Conservation (phyloP, 495 filamentous ascomycete species). For the Eremomyces bilateralis region DNA sequence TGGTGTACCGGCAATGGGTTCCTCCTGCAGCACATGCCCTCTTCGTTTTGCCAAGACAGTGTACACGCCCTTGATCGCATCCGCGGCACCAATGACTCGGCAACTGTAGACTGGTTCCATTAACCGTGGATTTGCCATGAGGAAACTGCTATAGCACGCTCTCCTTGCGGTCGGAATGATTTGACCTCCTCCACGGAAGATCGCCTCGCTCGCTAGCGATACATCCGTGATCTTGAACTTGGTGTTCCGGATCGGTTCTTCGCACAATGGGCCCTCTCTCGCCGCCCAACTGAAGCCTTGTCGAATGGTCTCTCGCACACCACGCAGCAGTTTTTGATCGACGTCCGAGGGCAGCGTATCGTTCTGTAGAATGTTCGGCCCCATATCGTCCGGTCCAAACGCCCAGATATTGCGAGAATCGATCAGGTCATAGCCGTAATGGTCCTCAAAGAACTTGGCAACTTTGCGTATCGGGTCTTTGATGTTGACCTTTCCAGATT, state of each 20-base stretch:
- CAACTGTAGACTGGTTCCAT: conserved; percentile 92
- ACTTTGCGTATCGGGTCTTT: conserved; percentile 83
- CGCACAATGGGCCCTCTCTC: conserved; percentile 85
- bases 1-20: conserved; percentile 81
- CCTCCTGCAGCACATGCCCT: conserved; percentile 83
- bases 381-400: conserved; percentile 88
- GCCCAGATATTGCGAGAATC: conserved; percentile 94
- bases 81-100: conserved; percentile 81
- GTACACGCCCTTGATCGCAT: conserved; percentile 71
- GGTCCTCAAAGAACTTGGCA: conserved; percentile 92
- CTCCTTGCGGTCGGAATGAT: conserved; percentile 89
- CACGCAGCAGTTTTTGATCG: conserved; percentile 73
- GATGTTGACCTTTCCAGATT: conserved; percentile 73
- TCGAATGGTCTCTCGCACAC: conserved; percentile 71
- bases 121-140: conserved; percentile 86
- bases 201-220: conserved; percentile 64
- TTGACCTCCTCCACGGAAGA: conserved; percentile 86
- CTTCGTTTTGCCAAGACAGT: conserved; percentile 73
- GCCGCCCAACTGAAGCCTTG: conserved; percentile 95
- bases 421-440: conserved; percentile 90
- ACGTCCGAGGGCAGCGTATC: conserved; percentile 82
- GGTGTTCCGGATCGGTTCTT: conserved; percentile 96
- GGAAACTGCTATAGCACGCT: conserved; percentile 80
- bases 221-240: conserved; percentile 91
- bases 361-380: conserved; percentile 90